phyloP scores from a whole-genome alignment of 2,329 filamentous ascomycete genomes.

The Fusarium decemcellulare region DNA sequence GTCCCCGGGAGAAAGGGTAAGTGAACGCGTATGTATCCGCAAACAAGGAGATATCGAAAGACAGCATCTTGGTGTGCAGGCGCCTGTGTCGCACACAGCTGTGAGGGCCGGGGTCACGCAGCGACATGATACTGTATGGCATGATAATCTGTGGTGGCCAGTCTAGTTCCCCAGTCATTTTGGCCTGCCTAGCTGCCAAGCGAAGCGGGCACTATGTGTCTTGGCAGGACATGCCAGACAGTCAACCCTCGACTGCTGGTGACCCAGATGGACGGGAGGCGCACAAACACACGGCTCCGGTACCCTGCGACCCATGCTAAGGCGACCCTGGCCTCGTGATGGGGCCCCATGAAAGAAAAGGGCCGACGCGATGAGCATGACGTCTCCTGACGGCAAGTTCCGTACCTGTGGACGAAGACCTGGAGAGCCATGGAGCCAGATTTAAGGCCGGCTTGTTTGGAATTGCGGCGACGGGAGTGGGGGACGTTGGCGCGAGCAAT shows the following conservation, averaged over 20 bases:
- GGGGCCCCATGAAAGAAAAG: constrained; percentile 26
- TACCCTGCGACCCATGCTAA: constrained; percentile 11
- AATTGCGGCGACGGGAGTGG: constrained; percentile 45
- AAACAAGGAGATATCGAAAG: constrained; percentile 3
- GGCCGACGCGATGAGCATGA: constrained; percentile 38
- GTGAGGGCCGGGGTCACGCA: constrained; percentile 6
- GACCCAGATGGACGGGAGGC: constrained; percentile 37
- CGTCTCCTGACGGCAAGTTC: constrained; percentile 33
- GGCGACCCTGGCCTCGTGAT: constrained; percentile 20
- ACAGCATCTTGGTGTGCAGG: constrained; percentile 5
- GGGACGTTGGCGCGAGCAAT: constrained; percentile 33
- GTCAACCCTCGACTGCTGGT: constrained; percentile 11
- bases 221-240: constrained; percentile 32
- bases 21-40: not conserved
- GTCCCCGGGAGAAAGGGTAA: not conserved
- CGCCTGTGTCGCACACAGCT: constrained; percentile 4
- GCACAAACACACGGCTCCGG: constrained; percentile 28
- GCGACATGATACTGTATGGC: constrained; percentile 9
- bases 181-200: constrained; percentile 10
- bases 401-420: constrained; percentile 17
- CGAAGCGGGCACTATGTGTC: constrained; percentile 37
- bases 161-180: constrained; percentile 34
- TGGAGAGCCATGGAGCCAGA: constrained; percentile 36
- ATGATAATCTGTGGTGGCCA: constrained; percentile 23
- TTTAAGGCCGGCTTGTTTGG: constrained; percentile 37